phyloP scores from a whole-genome alignment of 2,329 filamentous ascomycete species.

The Aspergillus sp. region DNA sequence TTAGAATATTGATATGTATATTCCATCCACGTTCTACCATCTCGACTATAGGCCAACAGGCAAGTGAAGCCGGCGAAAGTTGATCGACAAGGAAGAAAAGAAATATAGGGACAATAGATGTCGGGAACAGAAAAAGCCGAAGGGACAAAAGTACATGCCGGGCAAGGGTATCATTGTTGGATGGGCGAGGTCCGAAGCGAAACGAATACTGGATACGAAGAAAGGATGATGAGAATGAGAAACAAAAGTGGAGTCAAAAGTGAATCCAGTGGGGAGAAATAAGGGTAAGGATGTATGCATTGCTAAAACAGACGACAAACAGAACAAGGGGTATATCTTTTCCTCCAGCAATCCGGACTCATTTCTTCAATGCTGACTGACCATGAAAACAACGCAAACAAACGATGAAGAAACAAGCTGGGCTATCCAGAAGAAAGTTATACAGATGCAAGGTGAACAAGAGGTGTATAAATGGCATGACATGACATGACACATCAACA shows the following conservation, averaged over 20 bases:
- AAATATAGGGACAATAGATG: background rate
- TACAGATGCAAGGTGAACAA: constrained; percentile 21
- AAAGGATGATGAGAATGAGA: background rate
- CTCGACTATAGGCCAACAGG: background rate
- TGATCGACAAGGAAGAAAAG: background rate
- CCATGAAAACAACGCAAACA: constrained; percentile 18
- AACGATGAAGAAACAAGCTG: constrained; percentile 20
- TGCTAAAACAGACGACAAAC: constrained; percentile 13
- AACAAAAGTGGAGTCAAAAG: constrained; percentile 4
- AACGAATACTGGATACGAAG: background rate
- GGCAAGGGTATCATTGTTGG: background rate
- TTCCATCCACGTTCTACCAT: constrained; percentile 1
- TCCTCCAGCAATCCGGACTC: constrained; percentile 25
- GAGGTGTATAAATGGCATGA: constrained; percentile 5
- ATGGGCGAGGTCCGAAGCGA: background rate
- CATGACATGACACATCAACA: constrained; percentile 7
- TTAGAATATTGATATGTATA: background rate
- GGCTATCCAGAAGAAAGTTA: constrained; percentile 23
- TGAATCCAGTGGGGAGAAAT: background rate
- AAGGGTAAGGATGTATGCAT: constrained; percentile 2
- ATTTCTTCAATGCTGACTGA: constrained; percentile 23
- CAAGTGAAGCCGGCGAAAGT: constrained; percentile 1
- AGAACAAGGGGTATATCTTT: constrained; percentile 26
- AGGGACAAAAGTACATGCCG: constrained; percentile 2
- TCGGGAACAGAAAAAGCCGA: background rate